A percentile compares a stretch with the other conserved stretches of the same genome.
Evolutionary conservation across 306 rosid species (phyloP).

Genomic region (Rosa rugosa): DNA sequence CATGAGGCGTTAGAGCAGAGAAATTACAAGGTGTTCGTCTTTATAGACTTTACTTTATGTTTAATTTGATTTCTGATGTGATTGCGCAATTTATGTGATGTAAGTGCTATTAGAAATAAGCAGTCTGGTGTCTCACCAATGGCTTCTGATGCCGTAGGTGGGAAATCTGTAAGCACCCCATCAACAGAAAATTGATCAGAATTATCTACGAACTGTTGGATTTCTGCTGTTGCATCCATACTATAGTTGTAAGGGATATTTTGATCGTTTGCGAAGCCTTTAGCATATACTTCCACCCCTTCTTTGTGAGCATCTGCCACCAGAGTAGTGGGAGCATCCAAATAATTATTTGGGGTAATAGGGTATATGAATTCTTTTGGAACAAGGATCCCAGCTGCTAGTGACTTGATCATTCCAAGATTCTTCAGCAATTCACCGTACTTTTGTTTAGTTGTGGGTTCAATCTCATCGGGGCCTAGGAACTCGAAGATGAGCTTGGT

Average conservation of each 20-base stretch:
- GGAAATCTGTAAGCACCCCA: slow-evolving; percentile 79
- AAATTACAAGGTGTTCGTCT: not conserved
- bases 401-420: slow-evolving; percentile 50
- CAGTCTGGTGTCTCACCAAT: slow-evolving; percentile 51
- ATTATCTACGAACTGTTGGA: slow-evolving; percentile 62
- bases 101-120: not conserved
- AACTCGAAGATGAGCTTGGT: slow-evolving; percentile 66
- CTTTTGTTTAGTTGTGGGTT: slow-evolving; percentile 53
- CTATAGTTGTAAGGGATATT: slow-evolving; percentile 53
- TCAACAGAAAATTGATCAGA: slow-evolving; percentile 60
- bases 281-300: slow-evolving; percentile 84
- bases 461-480: slow-evolving; percentile 40
- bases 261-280: slow-evolving; percentile 76
- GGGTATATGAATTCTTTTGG: slow-evolving; percentile 79
- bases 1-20: slow-evolving; percentile 20
- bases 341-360: slow-evolving; percentile 39
- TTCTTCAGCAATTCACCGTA: slow-evolving; percentile 53
- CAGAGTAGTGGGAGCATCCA: slow-evolving; percentile 56
- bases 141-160: slow-evolving; percentile 70
- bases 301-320: slow-evolving; percentile 75
- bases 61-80: not conserved
- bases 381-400: slow-evolving; percentile 78
- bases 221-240: slow-evolving; percentile 70
- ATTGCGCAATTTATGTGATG: not conserved
- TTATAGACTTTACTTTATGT: not conserved